Conservation (phyloP, 2,329 filamentous ascomycete species). For the Pyrenochaeta sp. region DNA sequence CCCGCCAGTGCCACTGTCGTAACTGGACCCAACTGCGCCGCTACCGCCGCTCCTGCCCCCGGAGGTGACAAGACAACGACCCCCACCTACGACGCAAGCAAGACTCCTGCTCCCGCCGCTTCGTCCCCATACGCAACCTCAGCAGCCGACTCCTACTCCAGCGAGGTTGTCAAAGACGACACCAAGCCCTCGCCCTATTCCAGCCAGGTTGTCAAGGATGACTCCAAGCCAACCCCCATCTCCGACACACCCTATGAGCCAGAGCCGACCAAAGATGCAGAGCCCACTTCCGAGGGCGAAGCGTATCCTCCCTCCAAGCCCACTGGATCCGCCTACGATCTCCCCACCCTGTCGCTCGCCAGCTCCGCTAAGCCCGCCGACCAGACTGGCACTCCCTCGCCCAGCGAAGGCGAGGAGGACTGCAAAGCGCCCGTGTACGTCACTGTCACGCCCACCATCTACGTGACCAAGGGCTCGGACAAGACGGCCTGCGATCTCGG, state of each 20-base stretch:
- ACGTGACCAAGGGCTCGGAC: slow-evolving; percentile 26
- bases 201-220: slow-evolving; percentile 12
- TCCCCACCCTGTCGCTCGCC: slow-evolving; percentile 10
- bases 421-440: slow-evolving; percentile 33
- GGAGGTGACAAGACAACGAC: slow-evolving; percentile 7
- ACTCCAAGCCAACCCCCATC: slow-evolving; percentile 1
- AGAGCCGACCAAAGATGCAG: no score
- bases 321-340: slow-evolving; percentile 1
- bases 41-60: slow-evolving; percentile 18
- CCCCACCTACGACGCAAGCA: slow-evolving; percentile 3
- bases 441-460: slow-evolving; percentile 38
- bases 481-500: slow-evolving; percentile 16
- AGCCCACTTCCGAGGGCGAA: slow-evolving; percentile 8
- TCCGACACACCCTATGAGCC: not conserved
- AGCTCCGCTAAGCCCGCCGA: slow-evolving; percentile 14
- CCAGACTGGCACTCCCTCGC: slow-evolving; percentile 8
- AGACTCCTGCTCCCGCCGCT: slow-evolving; percentile 6
- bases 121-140: slow-evolving; percentile 1
- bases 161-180: slow-evolving; percentile 4
- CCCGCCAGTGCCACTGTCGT: slow-evolving; percentile 38
- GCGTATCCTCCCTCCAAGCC: not conserved
- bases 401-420: slow-evolving; percentile 10
- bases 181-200: slow-evolving; percentile 11
- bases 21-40: slow-evolving; percentile 36
- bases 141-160: slow-evolving; percentile 4